Percentiles rank a stretch among this genome's conserved stretches.
Conservation (phyloP, 805 yeast species). For the Komagataella populi region DNA sequence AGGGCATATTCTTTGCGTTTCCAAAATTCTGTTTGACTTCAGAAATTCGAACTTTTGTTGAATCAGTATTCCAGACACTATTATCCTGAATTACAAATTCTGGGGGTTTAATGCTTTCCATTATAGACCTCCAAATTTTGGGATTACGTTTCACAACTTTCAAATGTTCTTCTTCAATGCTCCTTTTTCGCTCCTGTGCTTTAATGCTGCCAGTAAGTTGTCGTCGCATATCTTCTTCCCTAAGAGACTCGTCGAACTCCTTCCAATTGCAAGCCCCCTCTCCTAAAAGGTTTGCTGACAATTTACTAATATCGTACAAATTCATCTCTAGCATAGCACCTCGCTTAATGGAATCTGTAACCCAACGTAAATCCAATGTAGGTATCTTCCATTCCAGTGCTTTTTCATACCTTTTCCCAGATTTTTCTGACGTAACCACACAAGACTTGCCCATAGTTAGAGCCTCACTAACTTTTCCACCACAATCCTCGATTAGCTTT, state of each 20-base stretch:
- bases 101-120: slow-evolving; percentile 2
- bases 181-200: not conserved
- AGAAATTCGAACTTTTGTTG: too few species aligned
- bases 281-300: not conserved
- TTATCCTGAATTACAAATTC: not conserved
- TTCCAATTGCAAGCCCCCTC: slow-evolving; percentile 1
- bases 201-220: not conserved
- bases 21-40: not conserved
- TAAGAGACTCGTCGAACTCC: not conserved
- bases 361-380: slow-evolving; percentile 36
- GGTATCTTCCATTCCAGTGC: slow-evolving; percentile 41
- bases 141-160: slow-evolving; percentile 2
- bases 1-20: not conserved
- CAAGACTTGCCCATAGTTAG: slow-evolving; percentile 28
- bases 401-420: slow-evolving; percentile 38
- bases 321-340: slow-evolving; percentile 26
- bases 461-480: slow-evolving; percentile 39
- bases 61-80: not conserved
- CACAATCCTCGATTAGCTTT: slow-evolving; percentile 23
- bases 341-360: slow-evolving; percentile 29
- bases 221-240: not conserved
- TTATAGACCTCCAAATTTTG: slow-evolving; percentile 5
- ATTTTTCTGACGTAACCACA: slow-evolving; percentile 33
- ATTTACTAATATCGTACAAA: slow-evolving; percentile 22
- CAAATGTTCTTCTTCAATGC: slow-evolving; percentile 1